These are phyloP conservation scores for Diaporthe ampelina DNA, from an alignment of 2,329 filamentous ascomycete species.

Conservation along the genomic window DNA sequence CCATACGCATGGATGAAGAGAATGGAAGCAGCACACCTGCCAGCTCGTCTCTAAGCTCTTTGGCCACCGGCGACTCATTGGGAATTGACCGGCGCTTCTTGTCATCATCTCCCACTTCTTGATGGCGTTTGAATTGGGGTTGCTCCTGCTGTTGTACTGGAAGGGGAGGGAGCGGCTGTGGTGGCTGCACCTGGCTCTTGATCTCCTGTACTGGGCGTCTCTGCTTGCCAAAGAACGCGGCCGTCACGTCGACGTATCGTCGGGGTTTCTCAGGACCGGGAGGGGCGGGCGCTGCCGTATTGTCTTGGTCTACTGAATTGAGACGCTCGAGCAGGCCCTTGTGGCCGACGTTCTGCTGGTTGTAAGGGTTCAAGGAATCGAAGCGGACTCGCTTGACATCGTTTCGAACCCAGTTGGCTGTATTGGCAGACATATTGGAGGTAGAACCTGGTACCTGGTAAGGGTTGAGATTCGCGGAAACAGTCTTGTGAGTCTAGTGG, in stretches of 20 bases:
- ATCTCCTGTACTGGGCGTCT: background rate
- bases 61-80: conserved; percentile 7
- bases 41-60: conserved; percentile 26
- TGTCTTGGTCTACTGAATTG: background rate
- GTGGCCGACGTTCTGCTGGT: background rate
- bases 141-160: conserved; percentile 14
- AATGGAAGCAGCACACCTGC: background rate
- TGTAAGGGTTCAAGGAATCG: background rate
- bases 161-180: background rate
- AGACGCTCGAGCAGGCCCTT: conserved; percentile 28
- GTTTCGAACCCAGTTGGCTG: background rate
- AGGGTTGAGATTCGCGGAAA: background rate
- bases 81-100: background rate
- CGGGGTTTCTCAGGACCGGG: background rate
- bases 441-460: background rate
- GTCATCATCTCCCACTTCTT: background rate
- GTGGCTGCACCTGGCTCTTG: background rate
- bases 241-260: conserved; percentile 22
- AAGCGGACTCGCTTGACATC: conserved; percentile 9
- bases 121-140: background rate
- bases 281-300: no score
- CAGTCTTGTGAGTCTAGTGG: no score
- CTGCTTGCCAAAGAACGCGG: conserved; percentile 38
- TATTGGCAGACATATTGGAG: conserved; percentile 10
- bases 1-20: background rate